These are phyloP conservation scores for Solanum ossicruentum DNA, from an alignment of 257 asterid genomes.

Conservation along the genomic window DNA sequence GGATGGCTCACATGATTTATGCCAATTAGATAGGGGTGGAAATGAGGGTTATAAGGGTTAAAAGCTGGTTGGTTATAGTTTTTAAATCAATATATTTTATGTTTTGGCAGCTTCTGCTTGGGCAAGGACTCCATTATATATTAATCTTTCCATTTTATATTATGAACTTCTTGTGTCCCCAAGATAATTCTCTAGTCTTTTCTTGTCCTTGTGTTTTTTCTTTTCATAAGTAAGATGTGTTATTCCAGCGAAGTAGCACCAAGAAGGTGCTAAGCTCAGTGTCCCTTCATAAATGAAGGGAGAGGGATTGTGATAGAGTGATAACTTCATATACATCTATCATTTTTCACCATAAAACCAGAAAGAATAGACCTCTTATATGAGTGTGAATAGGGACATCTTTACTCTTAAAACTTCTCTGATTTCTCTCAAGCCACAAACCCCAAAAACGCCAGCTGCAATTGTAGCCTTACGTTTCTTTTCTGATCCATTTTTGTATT, in stretches of 20 bases:
- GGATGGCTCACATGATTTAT: background rate
- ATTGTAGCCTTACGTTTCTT: background rate
- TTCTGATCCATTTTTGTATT: background rate
- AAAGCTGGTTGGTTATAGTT: background rate
- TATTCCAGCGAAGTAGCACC: background rate
- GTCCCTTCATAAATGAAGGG: background rate
- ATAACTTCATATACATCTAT: background rate
- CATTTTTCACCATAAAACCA: background rate
- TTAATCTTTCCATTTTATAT: background rate
- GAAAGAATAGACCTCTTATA: background rate
- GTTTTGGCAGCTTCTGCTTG: background rate
- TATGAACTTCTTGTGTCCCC: background rate
- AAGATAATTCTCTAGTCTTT: background rate
- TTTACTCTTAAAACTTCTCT: background rate
- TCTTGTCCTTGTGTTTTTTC: background rate
- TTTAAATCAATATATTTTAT: background rate
- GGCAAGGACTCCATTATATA: background rate
- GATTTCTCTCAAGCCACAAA: background rate
- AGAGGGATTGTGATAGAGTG: background rate
- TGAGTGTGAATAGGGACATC: background rate
- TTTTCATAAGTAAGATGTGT: background rate
- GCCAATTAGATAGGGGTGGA: background rate
- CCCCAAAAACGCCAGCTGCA: background rate
- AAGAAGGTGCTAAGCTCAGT: background rate
- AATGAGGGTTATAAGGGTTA: background rate